Base-by-base conservation (phyloP, 2,329 filamentous ascomycete genomes). In the Venturiaceae sp. region DNA sequence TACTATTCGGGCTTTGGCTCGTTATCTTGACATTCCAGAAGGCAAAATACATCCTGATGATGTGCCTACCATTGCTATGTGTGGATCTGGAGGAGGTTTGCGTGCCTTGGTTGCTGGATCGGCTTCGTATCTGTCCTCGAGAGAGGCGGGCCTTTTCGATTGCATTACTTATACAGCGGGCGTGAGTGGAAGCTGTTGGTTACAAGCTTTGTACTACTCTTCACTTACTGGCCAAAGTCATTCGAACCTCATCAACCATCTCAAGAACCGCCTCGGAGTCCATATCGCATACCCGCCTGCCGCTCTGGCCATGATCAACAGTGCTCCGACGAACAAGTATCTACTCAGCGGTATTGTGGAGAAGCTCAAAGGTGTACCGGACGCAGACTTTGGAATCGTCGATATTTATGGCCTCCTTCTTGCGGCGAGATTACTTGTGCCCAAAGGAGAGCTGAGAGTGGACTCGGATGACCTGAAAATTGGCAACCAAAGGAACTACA, bases 141-240 rank as follows among this genome's bases (percentile, higher is more conserved):
- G 90, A 60, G 88, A 96, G 69, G 87, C 88, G 59, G 94, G 94
- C 0, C 77, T 99, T 0, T 95, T 96, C 69, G 92, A 96, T 72
- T 97, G 94, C 69, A 82, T 90, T 11, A 97, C 92, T 1, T 99
- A 99, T 67, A 95, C 91, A 0, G 90, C 92, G 5, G 94, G 94
- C 1, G 94, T 99, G 53, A 96, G 91, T 68, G 94, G 94, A 0
- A 95, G 89, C 63, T 97, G 94, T 71, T 99, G 94, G 94, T 79
- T 97, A 5, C 92, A 97, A 70, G 80, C 88, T 0, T 78, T 99
- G 3, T 96, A 89, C 68, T 85, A 94, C 67, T 92, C 90, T 0
- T 89, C 90, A 0, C 80, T 97, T 59, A 81, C 86, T 0, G 78
- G 80, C 16, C 83, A 85, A 58, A 83, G 82, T 62, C 82, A 95